Base-by-base conservation (phyloP, 768 basidiomycete species). In the Calocera viscosa region DNA sequence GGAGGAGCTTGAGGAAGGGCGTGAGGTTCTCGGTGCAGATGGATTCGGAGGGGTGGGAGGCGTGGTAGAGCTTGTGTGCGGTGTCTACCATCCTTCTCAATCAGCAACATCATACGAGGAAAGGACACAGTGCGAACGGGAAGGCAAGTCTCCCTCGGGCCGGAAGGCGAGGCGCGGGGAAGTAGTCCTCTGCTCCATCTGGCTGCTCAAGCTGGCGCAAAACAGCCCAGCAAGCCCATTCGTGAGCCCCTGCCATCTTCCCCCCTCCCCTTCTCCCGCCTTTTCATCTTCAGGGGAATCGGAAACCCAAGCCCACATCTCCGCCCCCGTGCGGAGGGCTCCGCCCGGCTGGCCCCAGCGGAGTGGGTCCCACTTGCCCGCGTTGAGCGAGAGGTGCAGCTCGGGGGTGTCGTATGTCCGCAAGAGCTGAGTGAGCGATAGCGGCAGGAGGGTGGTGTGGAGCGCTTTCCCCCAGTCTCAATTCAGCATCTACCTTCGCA, bases 1-100 rank as follows among this genome's bases (percentile, higher is more conserved):
- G 96, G 1, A 98, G 79, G 11, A 97, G 84, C 74, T 95, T 93
- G 67, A 97, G 81, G 77, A 98, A 96, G 0, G 96, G 95, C 0
- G 95, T 97, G 10, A 98, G 79, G 72, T 97, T 97, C 74, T 98
- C 96, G 2, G 95, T 98, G 74, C 95, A 99, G n/a, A 97, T 89
- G 71, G 87, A 81, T 73, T 94, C 91, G 1, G 87, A 90, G 7
- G 89, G 88, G 22, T 89, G 82, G 8, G 84, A 83, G 1, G 89
- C 90, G 71, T 94, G 87, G 68, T 87, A 85, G 28, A 92, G 80
- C 34, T 68, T 66, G 64, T 70, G 72, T 63, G 63, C 49, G 47
- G 53, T 67, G 64, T 49, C 68, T 73, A 49, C 17, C 12, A 24
- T 19, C 47, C 41, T 10, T 35, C 35, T 16, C 26, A 14, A 8